phyloP scores from a whole-genome alignment of 148 eudicot genomes.

The Rhododendron griersonianum region DNA sequence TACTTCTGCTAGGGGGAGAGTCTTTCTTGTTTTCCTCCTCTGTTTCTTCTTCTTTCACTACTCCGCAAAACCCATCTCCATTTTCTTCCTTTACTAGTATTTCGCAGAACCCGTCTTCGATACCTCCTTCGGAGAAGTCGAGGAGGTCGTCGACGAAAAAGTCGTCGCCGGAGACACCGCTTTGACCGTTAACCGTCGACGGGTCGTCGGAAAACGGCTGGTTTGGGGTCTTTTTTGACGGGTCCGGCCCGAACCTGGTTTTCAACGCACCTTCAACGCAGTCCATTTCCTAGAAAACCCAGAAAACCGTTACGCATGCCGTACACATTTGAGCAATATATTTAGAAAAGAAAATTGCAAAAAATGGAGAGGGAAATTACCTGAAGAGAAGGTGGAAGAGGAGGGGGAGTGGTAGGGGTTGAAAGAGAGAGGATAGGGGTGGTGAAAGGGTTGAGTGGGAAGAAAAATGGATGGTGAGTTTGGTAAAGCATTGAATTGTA shows the following conservation, averaged over 20 bases:
- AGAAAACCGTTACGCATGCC: conserved; percentile 4
- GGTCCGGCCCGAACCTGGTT: conserved; percentile 22
- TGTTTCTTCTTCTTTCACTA: neutral
- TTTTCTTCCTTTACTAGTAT: neutral
- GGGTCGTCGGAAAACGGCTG: conserved; percentile 11
- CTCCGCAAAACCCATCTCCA: neutral
- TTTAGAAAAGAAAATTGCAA: neutral
- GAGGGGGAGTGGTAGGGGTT: neutral
- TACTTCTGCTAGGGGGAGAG: neutral
- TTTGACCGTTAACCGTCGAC: conserved; percentile 9
- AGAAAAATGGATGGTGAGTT: conserved; percentile 37
- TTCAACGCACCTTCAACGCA: conserved; percentile 35
- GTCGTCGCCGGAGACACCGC: conserved; percentile 29
- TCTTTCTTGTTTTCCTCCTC: neutral
- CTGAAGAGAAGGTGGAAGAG: neutral
- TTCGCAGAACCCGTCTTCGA: conserved; percentile 15
- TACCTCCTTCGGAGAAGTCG: conserved; percentile 24
- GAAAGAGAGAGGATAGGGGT: conserved; percentile 2
- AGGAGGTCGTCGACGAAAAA: conserved; percentile 52
- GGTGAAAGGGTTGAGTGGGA: conserved; percentile 24
- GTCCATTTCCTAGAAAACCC: conserved; percentile 24
- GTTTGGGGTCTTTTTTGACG: conserved; percentile 1
- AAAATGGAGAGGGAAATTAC: neutral
- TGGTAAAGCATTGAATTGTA: conserved; percentile 72
- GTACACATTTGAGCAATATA: neutral